Base-by-base conservation (phyloP, 768 basidiomycete species). In the Russula vinacea region DNA sequence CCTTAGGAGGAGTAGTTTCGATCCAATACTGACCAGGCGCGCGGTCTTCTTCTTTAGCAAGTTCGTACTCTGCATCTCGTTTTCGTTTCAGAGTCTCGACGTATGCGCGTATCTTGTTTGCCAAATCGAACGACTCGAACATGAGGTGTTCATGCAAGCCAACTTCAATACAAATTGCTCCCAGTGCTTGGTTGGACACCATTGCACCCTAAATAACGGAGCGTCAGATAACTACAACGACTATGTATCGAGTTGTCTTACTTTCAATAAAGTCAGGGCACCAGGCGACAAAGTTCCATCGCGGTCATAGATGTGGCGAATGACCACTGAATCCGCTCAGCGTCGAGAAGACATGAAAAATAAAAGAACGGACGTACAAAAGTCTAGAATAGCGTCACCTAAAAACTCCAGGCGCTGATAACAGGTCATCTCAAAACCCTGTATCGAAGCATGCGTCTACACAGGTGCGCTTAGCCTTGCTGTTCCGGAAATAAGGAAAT, bases 361-460 rank as follows among this genome's bases (percentile, higher is more conserved):
- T 58, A 45, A 33, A 52, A 47, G 33, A 26, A 14, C 11, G 35
- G 24, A 77, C 89, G 60, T 70, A 93, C 92, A 74, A 62, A 91
- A 89, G 73, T 94, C 92, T 29, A 94, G 80, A 56, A 94, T 83
- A 1, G 89, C 90, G 75, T 94, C 92, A 14, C 92, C 92, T 45
- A 93, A 78, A 71, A 93, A 94, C 72, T 93, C 91, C 40, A 94
- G 79, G 62, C 89, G 79, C 70, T 92, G 89, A 70, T 89, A 89
- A 19, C 82, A 82, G 16, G 79, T 82, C 42, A 79, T 76, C 61
- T 86, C 83, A 62, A 77, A 79, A 4, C 80, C 81, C 66, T 82
- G 80, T 39, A 82, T 76, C 0, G 88, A 87, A 3, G 82, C 76
- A 72, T 91, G 90, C 0, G 87, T 88, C 90, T 93, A 68, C 7